A percentile compares a stretch with the other conserved stretches of the same genome.
phyloP scores from a whole-genome alignment of 2,329 filamentous ascomycete species.

The Alternaria incomplexa region DNA sequence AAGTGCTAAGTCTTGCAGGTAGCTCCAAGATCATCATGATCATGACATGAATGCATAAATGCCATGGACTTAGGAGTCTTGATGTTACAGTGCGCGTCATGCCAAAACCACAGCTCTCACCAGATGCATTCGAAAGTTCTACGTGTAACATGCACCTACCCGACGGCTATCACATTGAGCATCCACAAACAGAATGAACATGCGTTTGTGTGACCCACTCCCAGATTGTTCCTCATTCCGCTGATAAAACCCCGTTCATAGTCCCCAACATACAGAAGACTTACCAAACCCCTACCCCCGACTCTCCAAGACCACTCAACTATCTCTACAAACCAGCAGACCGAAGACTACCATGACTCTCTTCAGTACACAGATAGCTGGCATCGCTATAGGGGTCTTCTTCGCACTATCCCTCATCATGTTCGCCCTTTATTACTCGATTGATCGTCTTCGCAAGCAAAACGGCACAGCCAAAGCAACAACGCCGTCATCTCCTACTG shows the following conservation, averaged over 20 bases:
- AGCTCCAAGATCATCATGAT: background rate
- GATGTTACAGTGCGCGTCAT: background rate
- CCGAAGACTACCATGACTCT: background rate
- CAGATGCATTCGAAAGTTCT: background rate
- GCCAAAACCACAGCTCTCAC: background rate
- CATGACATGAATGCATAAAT: background rate
- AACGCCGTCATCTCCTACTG: background rate
- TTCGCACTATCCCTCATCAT: background rate
- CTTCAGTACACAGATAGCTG: background rate
- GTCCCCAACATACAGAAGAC: background rate
- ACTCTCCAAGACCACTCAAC: background rate
- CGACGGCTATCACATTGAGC: background rate
- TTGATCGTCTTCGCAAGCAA: background rate
- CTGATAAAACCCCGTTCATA: background rate
- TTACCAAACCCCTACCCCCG: too few relatives aligned
- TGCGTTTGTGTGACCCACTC: background rate
- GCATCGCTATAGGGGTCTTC: background rate
- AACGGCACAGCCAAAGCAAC: background rate
- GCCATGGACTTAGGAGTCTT: background rate
- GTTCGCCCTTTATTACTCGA: background rate
- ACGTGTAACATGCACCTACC: background rate
- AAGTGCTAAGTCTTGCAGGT: background rate
- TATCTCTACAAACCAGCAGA: background rate
- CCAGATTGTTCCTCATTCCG: background rate
- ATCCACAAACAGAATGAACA: background rate